Conservation (phyloP, 2,329 filamentous ascomycete genomes). For the Botrytis galanthina region DNA sequence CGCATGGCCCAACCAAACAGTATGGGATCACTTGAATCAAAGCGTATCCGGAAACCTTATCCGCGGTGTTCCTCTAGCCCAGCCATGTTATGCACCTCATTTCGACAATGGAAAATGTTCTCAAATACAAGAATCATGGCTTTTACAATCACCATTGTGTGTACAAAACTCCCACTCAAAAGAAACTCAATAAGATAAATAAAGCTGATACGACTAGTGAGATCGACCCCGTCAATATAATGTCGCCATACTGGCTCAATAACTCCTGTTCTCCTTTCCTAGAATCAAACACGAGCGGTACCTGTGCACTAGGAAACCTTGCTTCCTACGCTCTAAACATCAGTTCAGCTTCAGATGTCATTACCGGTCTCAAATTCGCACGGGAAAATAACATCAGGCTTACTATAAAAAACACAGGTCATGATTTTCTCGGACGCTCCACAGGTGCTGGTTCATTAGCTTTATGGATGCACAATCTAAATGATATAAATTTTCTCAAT, state of each 20-base stretch:
- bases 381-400: conserved; percentile 35
- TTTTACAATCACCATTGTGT: not conserved
- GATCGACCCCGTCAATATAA: conserved; percentile 41
- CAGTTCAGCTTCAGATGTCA: not conserved
- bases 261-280: conserved; percentile 28
- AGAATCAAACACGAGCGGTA: conserved; percentile 38
- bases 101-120: conserved; percentile 14
- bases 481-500: conserved; percentile 41
- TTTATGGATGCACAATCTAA: conserved; percentile 48
- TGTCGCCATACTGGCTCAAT: conserved; percentile 42
- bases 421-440: conserved; percentile 48
- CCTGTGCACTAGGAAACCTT: conserved; percentile 34
- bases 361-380: conserved; percentile 36
- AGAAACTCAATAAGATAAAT: too few species aligned
- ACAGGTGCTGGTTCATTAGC: conserved; percentile 45
- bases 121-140: conserved; percentile 4
- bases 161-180: not conserved
- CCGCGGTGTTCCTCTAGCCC: conserved; percentile 16
- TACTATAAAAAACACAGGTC: conserved; percentile 45
- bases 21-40: conserved; percentile 22
- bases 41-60: conserved; percentile 22
- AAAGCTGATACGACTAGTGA: conserved; percentile 24
- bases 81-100: conserved; percentile 15
- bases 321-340: conserved; percentile 28
- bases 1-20: conserved; percentile 18